phyloP scores from a whole-genome alignment of 768 basidiomycete species.

The Termitomyces bulborhizus region DNA sequence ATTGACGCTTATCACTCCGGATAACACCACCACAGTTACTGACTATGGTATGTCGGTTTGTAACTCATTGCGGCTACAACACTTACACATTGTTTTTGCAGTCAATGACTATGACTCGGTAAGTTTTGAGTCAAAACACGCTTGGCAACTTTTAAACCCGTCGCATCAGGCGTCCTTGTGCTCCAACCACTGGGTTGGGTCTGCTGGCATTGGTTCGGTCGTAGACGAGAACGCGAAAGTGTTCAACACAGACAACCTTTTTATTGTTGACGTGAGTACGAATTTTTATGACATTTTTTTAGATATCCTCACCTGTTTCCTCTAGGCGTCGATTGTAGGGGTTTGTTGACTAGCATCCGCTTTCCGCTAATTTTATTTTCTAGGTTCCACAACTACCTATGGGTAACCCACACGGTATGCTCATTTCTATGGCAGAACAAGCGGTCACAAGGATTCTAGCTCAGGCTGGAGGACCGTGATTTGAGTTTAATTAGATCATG shows the following conservation, averaged over 20 bases:
- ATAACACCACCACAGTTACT: slow-evolving; percentile 48
- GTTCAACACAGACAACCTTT: slow-evolving; percentile 40
- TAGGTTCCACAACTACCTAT: slow-evolving; percentile 48
- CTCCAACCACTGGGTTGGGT: slow-evolving; percentile 64
- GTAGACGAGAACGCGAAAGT: slow-evolving; percentile 58
- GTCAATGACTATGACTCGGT: slow-evolving; percentile 33
- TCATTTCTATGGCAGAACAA: slow-evolving; percentile 57
- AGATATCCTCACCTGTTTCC: neutral
- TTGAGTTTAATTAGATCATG: too few relatives aligned
- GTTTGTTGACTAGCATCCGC: neutral
- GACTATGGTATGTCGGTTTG: slow-evolving; percentile 35
- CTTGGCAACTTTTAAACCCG: neutral
- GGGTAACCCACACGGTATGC: slow-evolving; percentile 50
- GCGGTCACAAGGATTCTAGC: slow-evolving; percentile 51
- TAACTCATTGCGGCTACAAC: neutral
- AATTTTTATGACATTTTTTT: neutral
- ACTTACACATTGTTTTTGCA: slow-evolving; percentile 13
- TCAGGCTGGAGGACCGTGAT: slow-evolving; percentile 45
- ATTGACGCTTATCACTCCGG: slow-evolving; percentile 53
- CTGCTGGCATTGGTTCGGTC: slow-evolving; percentile 45
- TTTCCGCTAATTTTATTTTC: neutral
- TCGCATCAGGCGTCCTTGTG: slow-evolving; percentile 32
- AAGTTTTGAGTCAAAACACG: neutral
- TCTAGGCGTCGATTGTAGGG: slow-evolving; percentile 29
- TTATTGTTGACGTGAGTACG: slow-evolving; percentile 45